Conservation (phyloP, 306 rosid genomes). For the Cercis canadensis region DNA sequence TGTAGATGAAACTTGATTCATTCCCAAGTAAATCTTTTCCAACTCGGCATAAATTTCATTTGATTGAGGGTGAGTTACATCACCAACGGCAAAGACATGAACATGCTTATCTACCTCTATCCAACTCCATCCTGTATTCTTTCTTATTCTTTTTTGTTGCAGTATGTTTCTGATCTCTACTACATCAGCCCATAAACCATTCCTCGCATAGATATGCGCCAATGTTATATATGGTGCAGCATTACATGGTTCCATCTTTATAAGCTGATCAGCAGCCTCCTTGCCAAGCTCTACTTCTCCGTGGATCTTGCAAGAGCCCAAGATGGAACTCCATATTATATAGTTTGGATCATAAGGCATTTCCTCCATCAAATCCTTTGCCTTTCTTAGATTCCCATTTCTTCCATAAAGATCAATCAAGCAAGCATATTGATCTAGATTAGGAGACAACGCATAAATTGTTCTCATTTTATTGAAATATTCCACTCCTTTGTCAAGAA, state of each 20-base stretch:
- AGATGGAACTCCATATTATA: slow-evolving; percentile 66
- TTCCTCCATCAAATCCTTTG: slow-evolving; percentile 57
- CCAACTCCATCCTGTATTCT: slow-evolving; percentile 59
- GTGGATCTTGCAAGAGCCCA: slow-evolving; percentile 60
- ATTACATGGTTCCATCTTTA: slow-evolving; percentile 59
- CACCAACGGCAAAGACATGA: slow-evolving; percentile 55
- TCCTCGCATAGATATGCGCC: slow-evolving; percentile 62
- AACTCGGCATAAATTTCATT: slow-evolving; percentile 34
- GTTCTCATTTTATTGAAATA: slow-evolving; percentile 61
- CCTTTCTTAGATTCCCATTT: slow-evolving; percentile 62
- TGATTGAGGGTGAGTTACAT: slow-evolving; percentile 40
- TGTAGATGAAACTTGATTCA: slow-evolving; percentile 16
- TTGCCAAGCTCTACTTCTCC: slow-evolving; percentile 65
- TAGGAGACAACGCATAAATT: slow-evolving; percentile 47
- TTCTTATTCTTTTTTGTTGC: slow-evolving; percentile 50
- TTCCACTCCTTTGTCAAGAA: slow-evolving; percentile 57
- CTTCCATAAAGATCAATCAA: slow-evolving; percentile 72
- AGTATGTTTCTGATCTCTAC: slow-evolving; percentile 55
- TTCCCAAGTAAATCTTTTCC: slow-evolving; percentile 33
- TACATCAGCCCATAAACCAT: slow-evolving; percentile 64
- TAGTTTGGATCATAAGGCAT: slow-evolving; percentile 67
- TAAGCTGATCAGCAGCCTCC: slow-evolving; percentile 59
- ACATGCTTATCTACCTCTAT: slow-evolving; percentile 47
- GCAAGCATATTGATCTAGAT: slow-evolving; percentile 70
- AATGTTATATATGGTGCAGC: slow-evolving; percentile 59